Percentiles rank a stretch among this genome's conserved stretches.
These are phyloP conservation scores for Ophiostoma australiae DNA, from an alignment of 2,329 filamentous ascomycete genomes.

Conservation along the genomic window DNA sequence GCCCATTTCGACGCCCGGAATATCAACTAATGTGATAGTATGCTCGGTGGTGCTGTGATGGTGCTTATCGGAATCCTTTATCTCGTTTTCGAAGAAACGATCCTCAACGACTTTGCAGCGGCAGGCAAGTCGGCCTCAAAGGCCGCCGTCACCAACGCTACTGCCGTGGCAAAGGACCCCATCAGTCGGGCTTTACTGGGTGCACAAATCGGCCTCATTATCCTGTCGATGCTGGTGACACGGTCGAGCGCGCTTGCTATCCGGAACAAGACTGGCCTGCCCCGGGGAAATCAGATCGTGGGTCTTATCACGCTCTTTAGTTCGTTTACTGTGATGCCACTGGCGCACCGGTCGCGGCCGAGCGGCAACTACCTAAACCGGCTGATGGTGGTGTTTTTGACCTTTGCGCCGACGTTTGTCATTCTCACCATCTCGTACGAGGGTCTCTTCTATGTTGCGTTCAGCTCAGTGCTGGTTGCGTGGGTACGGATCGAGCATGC, in stretches of 20 bases:
- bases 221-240: conserved; percentile 80
- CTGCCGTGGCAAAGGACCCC: conserved; percentile 33
- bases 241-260: conserved; percentile 78
- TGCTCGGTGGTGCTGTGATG: conserved; percentile 75
- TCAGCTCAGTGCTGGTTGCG: conserved; percentile 72
- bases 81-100: conserved; percentile 67
- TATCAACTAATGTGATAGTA: conserved; percentile 24
- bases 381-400: conserved; percentile 81
- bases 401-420: conserved; percentile 89
- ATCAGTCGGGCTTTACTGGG: conserved; percentile 59
- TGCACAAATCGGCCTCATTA: conserved; percentile 69
- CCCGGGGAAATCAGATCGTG: conserved; percentile 78
- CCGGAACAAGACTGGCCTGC: conserved; percentile 78
- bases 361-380: conserved; percentile 88
- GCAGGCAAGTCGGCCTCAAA: conserved; percentile 26
- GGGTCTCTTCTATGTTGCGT: conserved; percentile 89
- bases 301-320: conserved; percentile 72
- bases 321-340: conserved; percentile 67
- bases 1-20: not conserved
- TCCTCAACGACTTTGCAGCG: conserved; percentile 44
- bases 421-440: conserved; percentile 97
- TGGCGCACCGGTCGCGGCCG: conserved; percentile 73
- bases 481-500: conserved; percentile 92
- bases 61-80: conserved; percentile 69
- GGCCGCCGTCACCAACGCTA: conserved; percentile 23